Percentiles rank a stretch among this genome's conserved stretches.
phyloP scores from a whole-genome alignment of 2,329 filamentous ascomycete genomes.

The Pseudofabraea citricarpa region DNA sequence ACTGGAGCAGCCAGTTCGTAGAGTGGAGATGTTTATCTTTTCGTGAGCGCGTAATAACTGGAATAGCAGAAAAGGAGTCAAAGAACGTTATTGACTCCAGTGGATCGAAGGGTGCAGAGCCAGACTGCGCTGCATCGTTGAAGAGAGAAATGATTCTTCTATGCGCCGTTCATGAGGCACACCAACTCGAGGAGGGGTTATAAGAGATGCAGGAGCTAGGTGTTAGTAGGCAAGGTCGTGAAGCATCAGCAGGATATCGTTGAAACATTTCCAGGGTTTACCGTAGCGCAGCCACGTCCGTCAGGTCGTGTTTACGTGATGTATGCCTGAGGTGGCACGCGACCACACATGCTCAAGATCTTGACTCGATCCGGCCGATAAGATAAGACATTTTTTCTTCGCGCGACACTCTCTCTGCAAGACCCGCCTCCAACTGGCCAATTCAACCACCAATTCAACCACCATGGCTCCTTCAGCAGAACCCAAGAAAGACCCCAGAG shows the following conservation, averaged over 20 bases:
- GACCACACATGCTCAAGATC: not conserved
- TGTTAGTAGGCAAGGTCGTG: not conserved
- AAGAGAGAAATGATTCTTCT: conserved; percentile 25
- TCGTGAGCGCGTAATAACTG: conserved; percentile 36
- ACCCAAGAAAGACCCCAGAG: conserved; percentile 42
- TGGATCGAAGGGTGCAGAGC: conserved; percentile 46
- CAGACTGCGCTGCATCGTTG: conserved; percentile 53
- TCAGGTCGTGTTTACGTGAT: not conserved
- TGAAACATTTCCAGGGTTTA: not conserved
- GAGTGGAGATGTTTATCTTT: conserved; percentile 48
- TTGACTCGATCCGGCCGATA: conserved; percentile 1
- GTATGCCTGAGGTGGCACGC: not conserved
- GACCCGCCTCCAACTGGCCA: not conserved
- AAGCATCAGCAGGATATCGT: not conserved
- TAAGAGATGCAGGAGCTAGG: too few relatives aligned
- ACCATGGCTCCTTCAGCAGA: conserved; percentile 19
- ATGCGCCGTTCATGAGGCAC: conserved; percentile 25
- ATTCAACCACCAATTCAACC: not conserved
- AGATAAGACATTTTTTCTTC: not conserved
- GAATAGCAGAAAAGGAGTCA: conserved; percentile 17
- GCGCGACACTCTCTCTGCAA: not conserved
- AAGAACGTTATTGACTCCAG: conserved; percentile 50
- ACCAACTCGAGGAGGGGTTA: conserved; percentile 1
- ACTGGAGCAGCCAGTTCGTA: conserved; percentile 41
- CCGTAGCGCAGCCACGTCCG: not conserved